phyloP scores from a whole-genome alignment of 352 stramenopile genomes.

The Lagenidium giganteum region DNA sequence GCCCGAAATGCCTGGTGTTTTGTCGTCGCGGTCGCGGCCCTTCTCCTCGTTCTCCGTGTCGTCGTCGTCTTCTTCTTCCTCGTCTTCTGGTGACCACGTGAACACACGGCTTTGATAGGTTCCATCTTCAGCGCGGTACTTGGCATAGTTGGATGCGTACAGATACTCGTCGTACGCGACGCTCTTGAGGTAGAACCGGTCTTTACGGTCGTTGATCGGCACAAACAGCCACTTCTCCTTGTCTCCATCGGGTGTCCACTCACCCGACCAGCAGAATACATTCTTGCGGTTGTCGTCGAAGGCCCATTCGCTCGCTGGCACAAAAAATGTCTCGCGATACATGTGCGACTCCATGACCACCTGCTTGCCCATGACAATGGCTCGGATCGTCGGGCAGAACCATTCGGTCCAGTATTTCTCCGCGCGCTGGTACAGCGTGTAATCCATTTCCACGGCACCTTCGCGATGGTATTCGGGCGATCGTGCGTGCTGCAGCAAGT shows the following conservation, averaged over 20 bases:
- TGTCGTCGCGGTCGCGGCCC: conserved; percentile 27
- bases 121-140: conserved; percentile 39
- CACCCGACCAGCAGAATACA: conserved; percentile 30
- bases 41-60: too few species aligned
- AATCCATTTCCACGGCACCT: too few species aligned
- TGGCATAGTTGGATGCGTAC: conserved; percentile 51
- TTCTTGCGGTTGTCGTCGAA: conserved; percentile 31
- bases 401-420: conserved; percentile 19
- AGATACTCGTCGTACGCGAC: conserved; percentile 43
- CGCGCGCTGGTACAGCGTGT: too few species aligned
- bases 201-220: conserved; percentile 37
- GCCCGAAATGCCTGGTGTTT: conserved; percentile 34
- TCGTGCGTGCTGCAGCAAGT: too few species aligned
- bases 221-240: conserved; percentile 47
- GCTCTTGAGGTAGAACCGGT: conserved; percentile 49
- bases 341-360: conserved; percentile 17
- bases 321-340: conserved; percentile 21
- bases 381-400: conserved; percentile 24
- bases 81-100: too few species aligned
- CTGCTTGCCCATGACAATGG: conserved; percentile 24
- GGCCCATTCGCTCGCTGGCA: conserved; percentile 14
- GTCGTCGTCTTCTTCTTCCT: too few species aligned
- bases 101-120: conserved; percentile 46
- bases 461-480: too few species aligned
- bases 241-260: conserved; percentile 24